Evolutionary conservation across 352 stramenopile genomes (phyloP).

Genomic region (Hyaloperonospora arabidopsidis): DNA sequence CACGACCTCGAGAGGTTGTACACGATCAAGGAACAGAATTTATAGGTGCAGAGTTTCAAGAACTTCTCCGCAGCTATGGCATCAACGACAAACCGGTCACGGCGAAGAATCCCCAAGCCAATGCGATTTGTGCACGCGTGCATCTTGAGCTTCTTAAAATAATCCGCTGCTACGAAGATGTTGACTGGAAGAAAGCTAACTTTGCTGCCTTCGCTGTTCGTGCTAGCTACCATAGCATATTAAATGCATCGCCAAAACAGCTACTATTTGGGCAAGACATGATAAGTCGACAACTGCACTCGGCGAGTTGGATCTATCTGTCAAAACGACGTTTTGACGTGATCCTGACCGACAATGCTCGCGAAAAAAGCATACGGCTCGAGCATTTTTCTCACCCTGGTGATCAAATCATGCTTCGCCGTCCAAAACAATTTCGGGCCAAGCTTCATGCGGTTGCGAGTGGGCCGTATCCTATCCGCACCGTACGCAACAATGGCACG

Average conservation of each 20-base stretch:
- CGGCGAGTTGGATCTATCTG: slow-evolving; percentile 12
- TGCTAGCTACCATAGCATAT: slow-evolving; percentile 10
- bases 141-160: slow-evolving; percentile 9
- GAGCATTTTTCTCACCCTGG: slow-evolving; percentile 11
- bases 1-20: slow-evolving; percentile 3
- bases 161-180: background rate
- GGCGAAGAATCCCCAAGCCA: slow-evolving; percentile 6
- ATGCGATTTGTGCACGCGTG: slow-evolving; percentile 11
- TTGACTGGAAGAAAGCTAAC: slow-evolving; percentile 1
- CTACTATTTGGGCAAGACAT: slow-evolving; percentile 11
- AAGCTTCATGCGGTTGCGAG: background rate
- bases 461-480: slow-evolving; percentile 5
- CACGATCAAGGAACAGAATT: slow-evolving; percentile 10
- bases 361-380: slow-evolving; percentile 11
- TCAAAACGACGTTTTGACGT: slow-evolving; percentile 6
- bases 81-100: slow-evolving; percentile 7
- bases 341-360: slow-evolving; percentile 14
- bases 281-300: slow-evolving; percentile 5
- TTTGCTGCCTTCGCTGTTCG: slow-evolving; percentile 10
- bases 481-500: slow-evolving; percentile 8
- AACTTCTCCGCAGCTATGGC: background rate
- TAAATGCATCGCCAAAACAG: slow-evolving; percentile 8
- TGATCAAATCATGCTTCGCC: slow-evolving; percentile 8
- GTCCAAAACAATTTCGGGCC: slow-evolving; percentile 2
- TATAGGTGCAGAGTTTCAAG: slow-evolving; percentile 5